Evolutionary conservation across 768 basidiomycete genomes (phyloP).

Genomic region (Candolleomyces aberdarensis): DNA sequence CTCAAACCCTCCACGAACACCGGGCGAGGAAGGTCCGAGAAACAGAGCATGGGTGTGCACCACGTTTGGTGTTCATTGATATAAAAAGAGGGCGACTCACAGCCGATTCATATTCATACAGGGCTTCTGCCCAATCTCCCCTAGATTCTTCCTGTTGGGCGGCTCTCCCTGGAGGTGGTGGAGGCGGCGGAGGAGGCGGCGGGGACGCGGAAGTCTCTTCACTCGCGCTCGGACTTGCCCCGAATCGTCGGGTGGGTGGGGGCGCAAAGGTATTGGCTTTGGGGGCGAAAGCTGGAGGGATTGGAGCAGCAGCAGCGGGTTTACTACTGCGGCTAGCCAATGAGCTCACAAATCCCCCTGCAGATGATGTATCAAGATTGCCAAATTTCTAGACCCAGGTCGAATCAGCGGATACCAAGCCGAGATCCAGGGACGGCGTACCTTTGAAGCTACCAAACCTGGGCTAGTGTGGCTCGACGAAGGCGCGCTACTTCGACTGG

Average conservation of each 20-base stretch:
- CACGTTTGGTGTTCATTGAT: background rate
- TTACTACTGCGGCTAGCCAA: conserved; percentile 26
- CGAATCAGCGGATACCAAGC: background rate
- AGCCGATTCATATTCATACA: conserved; percentile 71
- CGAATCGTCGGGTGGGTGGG: conserved; percentile 42
- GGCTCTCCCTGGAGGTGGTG: conserved; percentile 26
- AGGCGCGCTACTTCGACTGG: conserved; percentile 12
- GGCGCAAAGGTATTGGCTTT: conserved; percentile 40
- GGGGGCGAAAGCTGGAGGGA: conserved; percentile 26
- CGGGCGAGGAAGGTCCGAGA: background rate
- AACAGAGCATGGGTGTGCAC: background rate
- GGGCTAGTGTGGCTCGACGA: conserved; percentile 12
- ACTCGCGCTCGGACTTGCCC: conserved; percentile 20
- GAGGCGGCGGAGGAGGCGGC: conserved; percentile 26
- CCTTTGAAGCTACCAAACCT: background rate
- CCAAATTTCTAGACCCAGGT: conserved; percentile 48
- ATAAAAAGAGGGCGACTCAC: conserved; percentile 31
- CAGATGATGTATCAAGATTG: conserved; percentile 54
- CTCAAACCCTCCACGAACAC: background rate
- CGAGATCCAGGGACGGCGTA: background rate
- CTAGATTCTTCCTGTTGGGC: conserved; percentile 28
- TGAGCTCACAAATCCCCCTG: conserved; percentile 45
- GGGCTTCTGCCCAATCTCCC: conserved; percentile 75
- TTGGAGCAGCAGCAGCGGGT: conserved; percentile 34
- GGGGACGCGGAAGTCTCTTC: conserved; percentile 19